Evolutionary conservation across 306 rosid genomes (phyloP), one percentile per base, ranked within the genome.

Genomic region (Pachyrhizus erosus): DNA sequence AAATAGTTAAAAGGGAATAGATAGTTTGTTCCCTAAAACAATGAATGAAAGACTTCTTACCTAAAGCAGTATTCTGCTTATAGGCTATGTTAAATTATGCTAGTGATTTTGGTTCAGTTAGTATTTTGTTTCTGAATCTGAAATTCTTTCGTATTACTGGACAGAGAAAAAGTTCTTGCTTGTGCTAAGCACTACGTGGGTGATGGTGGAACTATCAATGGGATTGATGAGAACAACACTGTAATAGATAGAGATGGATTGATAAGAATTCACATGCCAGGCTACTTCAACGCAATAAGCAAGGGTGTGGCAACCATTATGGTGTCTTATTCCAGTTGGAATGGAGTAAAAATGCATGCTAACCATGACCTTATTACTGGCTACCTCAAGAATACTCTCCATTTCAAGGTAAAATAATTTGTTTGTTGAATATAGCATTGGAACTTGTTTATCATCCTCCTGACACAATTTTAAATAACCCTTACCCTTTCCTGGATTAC

Each of bases 271-370:
- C 89, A 86, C 73, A 86, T 86, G 89, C 87, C 84, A 20, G 77
- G 67, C 3, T 86, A 86, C 71, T 40, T 79, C 11, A 61, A 18
- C 11, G 40, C 89, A 26, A 86, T 86, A 31, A 83, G 75, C 68
- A 83, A 83, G 80, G 87, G 89, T 74, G 89, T 86, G n/a, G 78
- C 91, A 29, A 83, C 87, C 52, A 31, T 88, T 49, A 88, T 88
- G 91, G 84, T 73, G 27, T 88, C 91, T 76, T 88, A 88, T 51
- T 88, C 91, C 27, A 80, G 91, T 72, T 88, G 85, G 91, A 88
- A 88, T 58, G 91, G 89, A 8, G 33, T 71, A 9, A 88, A 88
- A 79, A 83, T 88, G 89, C 91, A 88, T 73, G 64, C 89, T 71
- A 26, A 88, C 60, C 86, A 10, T 68, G 86, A 83, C 5, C 78